phyloP scores from a whole-genome alignment of 2,329 filamentous ascomycete genomes.

The Bipolaris gigantea region DNA sequence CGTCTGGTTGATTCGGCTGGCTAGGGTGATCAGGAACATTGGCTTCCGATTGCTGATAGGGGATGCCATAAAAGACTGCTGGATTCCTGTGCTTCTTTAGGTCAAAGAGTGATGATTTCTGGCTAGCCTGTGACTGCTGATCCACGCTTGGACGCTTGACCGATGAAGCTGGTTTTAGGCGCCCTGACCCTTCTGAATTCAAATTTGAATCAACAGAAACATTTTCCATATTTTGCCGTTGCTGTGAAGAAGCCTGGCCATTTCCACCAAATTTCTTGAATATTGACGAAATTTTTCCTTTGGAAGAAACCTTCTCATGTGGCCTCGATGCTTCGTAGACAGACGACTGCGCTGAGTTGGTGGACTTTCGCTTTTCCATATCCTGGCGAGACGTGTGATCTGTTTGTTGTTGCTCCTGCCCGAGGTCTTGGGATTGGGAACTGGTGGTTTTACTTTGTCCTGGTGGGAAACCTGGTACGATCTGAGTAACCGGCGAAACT shows the following conservation, averaged over 20 bases:
- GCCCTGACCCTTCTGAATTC: conserved; percentile 17
- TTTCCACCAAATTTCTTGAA: conserved; percentile 49
- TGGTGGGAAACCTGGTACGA: conserved; percentile 12
- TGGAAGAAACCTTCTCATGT: conserved; percentile 30
- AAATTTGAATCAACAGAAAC: neutral
- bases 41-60: conserved; percentile 22
- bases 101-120: conserved; percentile 36
- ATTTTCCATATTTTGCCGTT: conserved; percentile 7
- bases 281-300: conserved; percentile 43
- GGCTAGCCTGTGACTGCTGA: conserved; percentile 35
- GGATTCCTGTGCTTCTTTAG: conserved; percentile 28
- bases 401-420: conserved; percentile 33
- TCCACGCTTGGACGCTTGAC: conserved; percentile 31
- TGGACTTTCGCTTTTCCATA: conserved; percentile 46
- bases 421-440: conserved; percentile 18
- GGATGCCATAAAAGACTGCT: conserved; percentile 26
- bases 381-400: conserved; percentile 47
- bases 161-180: conserved; percentile 13
- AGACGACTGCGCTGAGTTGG: conserved; percentile 38
- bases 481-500: conserved; percentile 15
- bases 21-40: conserved; percentile 15
- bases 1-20: conserved; percentile 17
- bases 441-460: conserved; percentile 15
- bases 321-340: conserved; percentile 24
- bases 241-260: conserved; percentile 18